phyloP scores from a whole-genome alignment of 1,139 yeast species.

The Dujonia santamariae region DNA sequence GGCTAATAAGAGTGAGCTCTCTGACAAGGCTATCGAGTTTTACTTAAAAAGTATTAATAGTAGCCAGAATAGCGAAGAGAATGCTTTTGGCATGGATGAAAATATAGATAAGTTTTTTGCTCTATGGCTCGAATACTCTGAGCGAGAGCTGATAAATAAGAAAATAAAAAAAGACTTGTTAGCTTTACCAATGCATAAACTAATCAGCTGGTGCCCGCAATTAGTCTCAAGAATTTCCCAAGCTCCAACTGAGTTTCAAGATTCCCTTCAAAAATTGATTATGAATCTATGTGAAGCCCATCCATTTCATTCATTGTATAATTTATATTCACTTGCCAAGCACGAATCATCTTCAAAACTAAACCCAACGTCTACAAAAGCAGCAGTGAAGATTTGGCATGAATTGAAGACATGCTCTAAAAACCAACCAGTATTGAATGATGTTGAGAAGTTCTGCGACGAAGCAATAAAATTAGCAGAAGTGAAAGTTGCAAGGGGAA shows the following conservation, averaged over 20 bases:
- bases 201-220: conserved; percentile 83
- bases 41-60: conserved; percentile 50
- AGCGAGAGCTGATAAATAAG: conserved; percentile 36
- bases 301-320: conserved; percentile 77
- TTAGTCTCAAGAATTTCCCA: conserved; percentile 66
- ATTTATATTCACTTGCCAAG: conserved; percentile 54
- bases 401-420: conserved; percentile 16
- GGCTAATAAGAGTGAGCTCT: conserved; percentile 40
- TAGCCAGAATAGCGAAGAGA: neutral
- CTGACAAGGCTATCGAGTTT: conserved; percentile 55
- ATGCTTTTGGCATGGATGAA: conserved; percentile 35
- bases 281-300: conserved; percentile 53
- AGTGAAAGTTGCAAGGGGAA: conserved; percentile 35
- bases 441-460: conserved; percentile 49
- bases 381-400: conserved; percentile 49
- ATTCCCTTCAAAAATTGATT: conserved; percentile 48
- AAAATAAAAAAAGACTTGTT: conserved; percentile 29
- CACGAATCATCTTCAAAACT: conserved; percentile 39
- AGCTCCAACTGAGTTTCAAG: conserved; percentile 54
- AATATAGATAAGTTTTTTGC: conserved; percentile 78
- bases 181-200: conserved; percentile 53
- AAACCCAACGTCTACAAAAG: conserved; percentile 41
- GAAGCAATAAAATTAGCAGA: conserved; percentile 53
- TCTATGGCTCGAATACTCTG: conserved; percentile 73
- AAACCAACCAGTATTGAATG: conserved; percentile 18